phyloP scores from a whole-genome alignment of 352 stramenopile species.

The Globisporangium spinosum region DNA sequence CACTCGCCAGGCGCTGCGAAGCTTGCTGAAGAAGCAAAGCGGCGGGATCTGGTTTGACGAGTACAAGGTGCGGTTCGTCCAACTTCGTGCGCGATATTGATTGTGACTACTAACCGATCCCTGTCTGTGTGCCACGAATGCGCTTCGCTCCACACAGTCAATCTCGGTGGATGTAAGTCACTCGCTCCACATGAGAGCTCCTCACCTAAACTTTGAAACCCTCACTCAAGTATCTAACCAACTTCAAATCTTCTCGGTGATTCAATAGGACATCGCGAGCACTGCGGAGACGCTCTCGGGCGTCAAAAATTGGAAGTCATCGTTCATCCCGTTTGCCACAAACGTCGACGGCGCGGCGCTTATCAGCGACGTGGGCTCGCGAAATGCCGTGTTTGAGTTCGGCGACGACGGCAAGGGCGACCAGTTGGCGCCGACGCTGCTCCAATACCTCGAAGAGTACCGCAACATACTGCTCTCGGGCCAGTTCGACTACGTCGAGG shows the following conservation, averaged over 20 bases:
- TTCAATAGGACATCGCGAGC: conserved; percentile 48
- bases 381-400: conserved; percentile 68
- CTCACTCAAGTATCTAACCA: too few relatives aligned
- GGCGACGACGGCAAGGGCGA: conserved; percentile 55
- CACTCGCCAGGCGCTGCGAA: conserved; percentile 43
- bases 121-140: neutral
- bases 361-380: conserved; percentile 44
- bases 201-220: too few relatives aligned
- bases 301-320: conserved; percentile 52
- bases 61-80: conserved; percentile 43
- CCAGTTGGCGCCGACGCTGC: conserved; percentile 47
- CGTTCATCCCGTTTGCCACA: conserved; percentile 66
- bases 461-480: conserved; percentile 77
- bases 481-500: conserved; percentile 81
- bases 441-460: conserved; percentile 75
- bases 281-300: conserved; percentile 42
- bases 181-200: neutral
- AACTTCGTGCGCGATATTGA: neutral
- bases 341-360: conserved; percentile 69
- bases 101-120: neutral
- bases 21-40: conserved; percentile 67
- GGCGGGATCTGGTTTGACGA: conserved; percentile 84
- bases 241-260: neutral
- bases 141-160: conserved; percentile 27
- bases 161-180: conserved; percentile 49